Evolutionary conservation across 108 stramenopile species (phyloP).

Genomic region (Cyclotella distinguenda): DNA sequence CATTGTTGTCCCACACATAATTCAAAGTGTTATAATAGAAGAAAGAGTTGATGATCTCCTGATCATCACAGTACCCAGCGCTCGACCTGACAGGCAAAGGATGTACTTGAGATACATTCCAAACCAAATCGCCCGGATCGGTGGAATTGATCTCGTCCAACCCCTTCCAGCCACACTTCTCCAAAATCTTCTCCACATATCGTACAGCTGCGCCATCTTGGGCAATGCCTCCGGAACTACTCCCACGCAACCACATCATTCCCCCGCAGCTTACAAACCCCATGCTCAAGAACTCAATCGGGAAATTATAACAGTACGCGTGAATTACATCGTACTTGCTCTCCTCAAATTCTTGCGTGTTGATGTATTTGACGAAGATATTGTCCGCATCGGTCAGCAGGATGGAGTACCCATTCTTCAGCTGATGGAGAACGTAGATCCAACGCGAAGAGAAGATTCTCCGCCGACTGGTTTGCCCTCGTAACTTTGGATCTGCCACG

Average conservation of each 20-base stretch:
- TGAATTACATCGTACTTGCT: slow-evolving; percentile 20
- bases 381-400: slow-evolving; percentile 29
- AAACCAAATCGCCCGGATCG: too few relatives aligned
- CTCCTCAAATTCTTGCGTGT: slow-evolving; percentile 3
- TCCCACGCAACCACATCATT: slow-evolving; percentile 20
- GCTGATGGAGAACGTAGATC: slow-evolving; percentile 11
- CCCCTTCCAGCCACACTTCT: slow-evolving; percentile 14
- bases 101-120: neutral
- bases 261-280: slow-evolving; percentile 27
- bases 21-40: slow-evolving; percentile 25
- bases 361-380: slow-evolving; percentile 19
- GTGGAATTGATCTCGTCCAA: too few relatives aligned
- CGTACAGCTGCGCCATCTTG: too few relatives aligned
- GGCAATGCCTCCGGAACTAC: too few relatives aligned
- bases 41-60: slow-evolving; percentile 25
- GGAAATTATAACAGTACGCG: slow-evolving; percentile 16
- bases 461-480: neutral
- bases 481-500: neutral
- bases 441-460: slow-evolving; percentile 15
- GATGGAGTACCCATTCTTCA: slow-evolving; percentile 8
- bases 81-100: neutral
- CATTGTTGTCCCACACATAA: slow-evolving; percentile 23
- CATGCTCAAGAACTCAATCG: slow-evolving; percentile 21
- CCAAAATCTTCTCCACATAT: slow-evolving; percentile 23
- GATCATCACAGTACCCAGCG: slow-evolving; percentile 23